Conservation (phyloP, 129 eudicot species). For the Arctium lappa region DNA sequence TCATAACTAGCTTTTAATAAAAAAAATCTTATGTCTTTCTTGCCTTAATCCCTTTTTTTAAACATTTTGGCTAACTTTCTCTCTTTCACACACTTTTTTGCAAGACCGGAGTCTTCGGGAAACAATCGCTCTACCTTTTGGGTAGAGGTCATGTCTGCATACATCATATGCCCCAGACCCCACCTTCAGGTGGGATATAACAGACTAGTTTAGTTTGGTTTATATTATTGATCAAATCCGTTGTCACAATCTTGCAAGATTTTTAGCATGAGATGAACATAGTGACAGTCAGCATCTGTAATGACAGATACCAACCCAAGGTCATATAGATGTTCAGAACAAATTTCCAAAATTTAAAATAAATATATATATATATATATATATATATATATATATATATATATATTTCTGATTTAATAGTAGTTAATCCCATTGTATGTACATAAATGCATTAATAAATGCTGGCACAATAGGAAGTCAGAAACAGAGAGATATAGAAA, state of each 20-base stretch:
- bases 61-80: too few species aligned
- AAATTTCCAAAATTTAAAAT: not conserved
- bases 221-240: not conserved
- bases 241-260: not conserved
- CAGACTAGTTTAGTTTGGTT: not conserved
- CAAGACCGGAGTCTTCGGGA: too few species aligned
- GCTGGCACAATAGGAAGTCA: not conserved
- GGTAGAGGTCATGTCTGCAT: too few species aligned
- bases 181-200: not conserved
- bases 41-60: too few species aligned
- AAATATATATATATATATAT: not conserved
- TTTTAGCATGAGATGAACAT: not conserved
- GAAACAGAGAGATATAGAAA: slow-evolving; percentile 5
- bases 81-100: too few species aligned
- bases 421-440: not conserved
- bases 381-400: too few species aligned
- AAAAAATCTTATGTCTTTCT: too few species aligned
- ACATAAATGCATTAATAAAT: not conserved
- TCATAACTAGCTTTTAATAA: too few species aligned
- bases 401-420: not conserved
- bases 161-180: too few species aligned
- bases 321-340: not conserved
- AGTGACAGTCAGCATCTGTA: too few species aligned
- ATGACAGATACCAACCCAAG: too few species aligned
- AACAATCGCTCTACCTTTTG: too few species aligned